Percentiles rank a stretch among this genome's conserved stretches.
Evolutionary conservation across 2,329 filamentous ascomycete genomes (phyloP).

Genomic region (Phaeosphaeriaceae sp.): DNA sequence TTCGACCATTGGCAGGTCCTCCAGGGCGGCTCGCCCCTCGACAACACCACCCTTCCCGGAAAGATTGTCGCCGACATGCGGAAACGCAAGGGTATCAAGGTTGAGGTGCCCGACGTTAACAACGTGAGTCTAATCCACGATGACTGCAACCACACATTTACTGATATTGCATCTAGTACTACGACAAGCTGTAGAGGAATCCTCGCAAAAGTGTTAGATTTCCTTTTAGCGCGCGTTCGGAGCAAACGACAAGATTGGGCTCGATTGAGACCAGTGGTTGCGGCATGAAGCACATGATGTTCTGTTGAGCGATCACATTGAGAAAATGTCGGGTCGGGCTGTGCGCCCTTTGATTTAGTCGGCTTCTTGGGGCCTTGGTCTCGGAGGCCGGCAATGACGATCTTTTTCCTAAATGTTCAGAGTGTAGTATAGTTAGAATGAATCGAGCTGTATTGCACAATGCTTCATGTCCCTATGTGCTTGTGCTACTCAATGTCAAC

Average conservation of each 20-base stretch:
- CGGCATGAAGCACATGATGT: constrained; percentile 43
- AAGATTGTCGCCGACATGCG: constrained; percentile 86
- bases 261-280: constrained; percentile 44
- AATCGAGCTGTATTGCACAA: constrained; percentile 43
- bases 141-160: constrained; percentile 29
- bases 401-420: constrained; percentile 44
- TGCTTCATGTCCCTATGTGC: not conserved
- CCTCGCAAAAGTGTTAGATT: constrained; percentile 54
- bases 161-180: constrained; percentile 73
- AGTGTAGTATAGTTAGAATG: constrained; percentile 45
- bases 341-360: constrained; percentile 35
- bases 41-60: constrained; percentile 82
- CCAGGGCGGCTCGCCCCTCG: constrained; percentile 90
- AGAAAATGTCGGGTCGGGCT: constrained; percentile 50
- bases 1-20: constrained; percentile 99
- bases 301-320: constrained; percentile 40
- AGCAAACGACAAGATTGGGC: constrained; percentile 43
- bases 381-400: constrained; percentile 45
- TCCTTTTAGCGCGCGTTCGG: constrained; percentile 47
- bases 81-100: constrained; percentile 99
- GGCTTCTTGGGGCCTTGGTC: constrained; percentile 37
- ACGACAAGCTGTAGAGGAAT: constrained; percentile 91
- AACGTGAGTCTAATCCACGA: constrained; percentile 74
- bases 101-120: constrained; percentile 88
- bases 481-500: not conserved